Evolutionary conservation across 2,329 filamentous ascomycete genomes (phyloP).

Genomic region (Penicillium decumbens): DNA sequence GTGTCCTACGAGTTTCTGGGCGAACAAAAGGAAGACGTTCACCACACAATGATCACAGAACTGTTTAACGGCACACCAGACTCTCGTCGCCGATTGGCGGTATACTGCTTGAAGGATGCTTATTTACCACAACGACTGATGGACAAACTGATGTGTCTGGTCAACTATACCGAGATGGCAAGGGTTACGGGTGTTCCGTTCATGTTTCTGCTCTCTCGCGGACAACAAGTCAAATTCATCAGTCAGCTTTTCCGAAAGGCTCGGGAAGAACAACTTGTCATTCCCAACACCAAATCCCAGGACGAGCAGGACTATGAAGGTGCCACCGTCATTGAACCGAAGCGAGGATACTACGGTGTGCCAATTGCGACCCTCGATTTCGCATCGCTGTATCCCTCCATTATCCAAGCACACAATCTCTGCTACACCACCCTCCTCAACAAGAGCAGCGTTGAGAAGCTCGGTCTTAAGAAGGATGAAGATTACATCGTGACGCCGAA

Average conservation of each 20-base stretch:
- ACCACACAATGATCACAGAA: constrained; percentile 98
- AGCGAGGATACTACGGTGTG: constrained; percentile 87
- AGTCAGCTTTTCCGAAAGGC: constrained; percentile 96
- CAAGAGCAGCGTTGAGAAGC: constrained; percentile 69
- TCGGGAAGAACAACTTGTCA: constrained; percentile 84
- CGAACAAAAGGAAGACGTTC: constrained; percentile 98
- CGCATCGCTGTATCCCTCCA: constrained; percentile 94
- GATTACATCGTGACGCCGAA: constrained; percentile 97
- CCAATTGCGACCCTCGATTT: constrained; percentile 98
- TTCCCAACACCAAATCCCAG: constrained; percentile 75
- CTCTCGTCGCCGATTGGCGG: constrained; percentile 79
- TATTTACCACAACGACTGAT: constrained; percentile 90
- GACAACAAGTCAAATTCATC: constrained; percentile 96
- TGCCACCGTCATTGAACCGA: constrained; percentile 95
- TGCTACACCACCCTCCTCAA: constrained; percentile 94
- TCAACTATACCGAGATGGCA: constrained; percentile 99
- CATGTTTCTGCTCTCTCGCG: constrained; percentile 84
- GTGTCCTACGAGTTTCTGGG: constrained; percentile 91
- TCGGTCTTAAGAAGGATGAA: constrained; percentile 75
- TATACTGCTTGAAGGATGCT: constrained; percentile 97
- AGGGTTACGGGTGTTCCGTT: constrained; percentile 98
- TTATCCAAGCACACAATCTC: constrained; percentile 97
- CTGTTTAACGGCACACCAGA: constrained; percentile 94
- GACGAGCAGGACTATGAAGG: constrained; percentile 91
- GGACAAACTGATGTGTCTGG: constrained; percentile 96